Conservation (phyloP, 441 rosid genomes). For the Geranium incanum region DNA sequence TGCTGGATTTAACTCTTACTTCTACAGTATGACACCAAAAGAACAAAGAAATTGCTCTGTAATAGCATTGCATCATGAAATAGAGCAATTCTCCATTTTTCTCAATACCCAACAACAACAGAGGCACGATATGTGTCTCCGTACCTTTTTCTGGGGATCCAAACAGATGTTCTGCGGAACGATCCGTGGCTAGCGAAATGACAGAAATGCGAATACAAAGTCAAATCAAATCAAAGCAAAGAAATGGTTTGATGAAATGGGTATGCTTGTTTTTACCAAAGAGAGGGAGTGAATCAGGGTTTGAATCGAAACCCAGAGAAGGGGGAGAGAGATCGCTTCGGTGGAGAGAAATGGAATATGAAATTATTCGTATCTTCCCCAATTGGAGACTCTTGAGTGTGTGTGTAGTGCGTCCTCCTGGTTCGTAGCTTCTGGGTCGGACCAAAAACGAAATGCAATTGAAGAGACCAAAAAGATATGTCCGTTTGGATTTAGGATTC, state of each 20-base stretch:
- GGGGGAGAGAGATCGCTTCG: constrained; percentile 1
- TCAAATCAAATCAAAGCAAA: neutral
- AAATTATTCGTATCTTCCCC: neutral
- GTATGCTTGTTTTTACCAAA: neutral
- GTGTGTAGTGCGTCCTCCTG: too few relatives aligned
- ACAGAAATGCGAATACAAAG: neutral
- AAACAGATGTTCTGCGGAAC: neutral
- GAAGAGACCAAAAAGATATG: too few relatives aligned
- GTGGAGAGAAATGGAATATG: neutral
- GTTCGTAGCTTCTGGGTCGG: too few relatives aligned
- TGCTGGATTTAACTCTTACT: neutral
- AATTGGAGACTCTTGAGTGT: neutral
- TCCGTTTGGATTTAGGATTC: too few relatives aligned
- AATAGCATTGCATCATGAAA: neutral
- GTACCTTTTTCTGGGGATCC: neutral
- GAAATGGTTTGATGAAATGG: neutral
- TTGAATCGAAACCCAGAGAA: neutral
- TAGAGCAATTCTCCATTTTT: neutral
- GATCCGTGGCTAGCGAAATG: neutral
- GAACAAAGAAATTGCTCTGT: neutral
- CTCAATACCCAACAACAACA: neutral
- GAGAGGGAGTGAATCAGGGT: neutral
- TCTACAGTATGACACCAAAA: neutral
- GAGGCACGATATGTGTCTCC: neutral
- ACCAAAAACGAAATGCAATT: too few relatives aligned